A percentile compares a stretch with the other conserved stretches of the same genome.
These are phyloP conservation scores for Clitoria ternatea DNA, from an alignment of 306 rosid genomes.

Conservation along the genomic window DNA sequence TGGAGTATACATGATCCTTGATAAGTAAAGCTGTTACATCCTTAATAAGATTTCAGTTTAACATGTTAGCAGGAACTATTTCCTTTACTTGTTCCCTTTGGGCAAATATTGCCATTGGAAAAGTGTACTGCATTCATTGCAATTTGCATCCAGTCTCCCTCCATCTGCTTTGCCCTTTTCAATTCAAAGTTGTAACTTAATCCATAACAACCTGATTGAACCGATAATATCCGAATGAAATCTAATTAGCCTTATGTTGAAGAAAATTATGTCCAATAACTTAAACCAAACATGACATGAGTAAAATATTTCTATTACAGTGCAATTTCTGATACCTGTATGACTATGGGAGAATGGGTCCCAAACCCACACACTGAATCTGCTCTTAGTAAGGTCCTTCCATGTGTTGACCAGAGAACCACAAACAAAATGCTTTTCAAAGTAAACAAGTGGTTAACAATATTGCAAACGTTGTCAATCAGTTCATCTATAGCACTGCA, in stretches of 20 bases:
- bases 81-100: neutral
- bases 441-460: constrained; percentile 69
- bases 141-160: neutral
- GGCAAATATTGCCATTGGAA: neutral
- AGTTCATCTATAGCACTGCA: constrained; percentile 59
- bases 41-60: constrained; percentile 3
- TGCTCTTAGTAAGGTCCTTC: constrained; percentile 87
- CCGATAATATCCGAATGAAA: constrained; percentile 13
- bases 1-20: constrained; percentile 81
- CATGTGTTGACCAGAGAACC: constrained; percentile 89
- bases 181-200: neutral
- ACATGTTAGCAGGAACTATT: neutral
- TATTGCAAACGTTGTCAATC: constrained; percentile 68
- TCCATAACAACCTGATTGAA: neutral
- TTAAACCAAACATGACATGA: constrained; percentile 8
- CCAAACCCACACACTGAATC: constrained; percentile 83
- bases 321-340: constrained; percentile 85
- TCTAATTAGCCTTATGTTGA: constrained; percentile 1
- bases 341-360: constrained; percentile 99
- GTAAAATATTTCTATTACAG: constrained; percentile 35
- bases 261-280: neutral
- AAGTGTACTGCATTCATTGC: neutral
- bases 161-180: neutral
- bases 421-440: constrained; percentile 83
- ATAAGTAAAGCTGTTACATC: constrained; percentile 58